Conservation (phyloP, 169 alveolate genomes). For the Plasmodium gallinaceum region DNA sequence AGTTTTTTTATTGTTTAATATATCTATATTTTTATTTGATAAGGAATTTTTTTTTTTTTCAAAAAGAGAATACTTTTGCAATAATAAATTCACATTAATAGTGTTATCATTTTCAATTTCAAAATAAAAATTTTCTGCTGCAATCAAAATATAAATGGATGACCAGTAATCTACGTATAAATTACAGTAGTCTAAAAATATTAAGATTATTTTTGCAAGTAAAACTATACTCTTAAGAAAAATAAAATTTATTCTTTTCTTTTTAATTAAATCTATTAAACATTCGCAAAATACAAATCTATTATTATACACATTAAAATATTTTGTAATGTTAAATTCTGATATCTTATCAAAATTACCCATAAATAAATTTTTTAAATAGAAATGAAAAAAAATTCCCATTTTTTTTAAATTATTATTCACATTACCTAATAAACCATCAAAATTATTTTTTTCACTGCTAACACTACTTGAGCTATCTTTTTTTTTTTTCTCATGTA, state of each 20-base stretch:
- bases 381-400: constrained; percentile 50
- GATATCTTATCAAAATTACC: constrained; percentile 36
- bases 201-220: constrained; percentile 66
- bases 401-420: constrained; percentile 44
- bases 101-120: constrained; percentile 21
- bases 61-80: constrained; percentile 2
- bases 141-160: constrained; percentile 54
- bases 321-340: constrained; percentile 21
- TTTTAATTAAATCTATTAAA: constrained; percentile 40
- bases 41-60: constrained; percentile 3
- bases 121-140: constrained; percentile 62
- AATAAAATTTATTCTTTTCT: constrained; percentile 12
- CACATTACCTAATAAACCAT: background rate
- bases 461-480: background rate
- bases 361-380: constrained; percentile 38
- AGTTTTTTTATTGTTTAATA: background rate
- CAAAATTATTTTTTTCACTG: background rate
- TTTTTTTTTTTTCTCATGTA: background rate
- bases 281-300: constrained; percentile 63
- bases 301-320: constrained; percentile 43
- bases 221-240: constrained; percentile 20
- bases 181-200: constrained; percentile 53
- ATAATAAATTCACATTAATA: constrained; percentile 7
- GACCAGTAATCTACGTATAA: constrained; percentile 63
- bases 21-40: background rate